Evolutionary conservation across 2,329 filamentous ascomycete genomes (phyloP).

Genomic region (Aspergillus versicolor): DNA sequence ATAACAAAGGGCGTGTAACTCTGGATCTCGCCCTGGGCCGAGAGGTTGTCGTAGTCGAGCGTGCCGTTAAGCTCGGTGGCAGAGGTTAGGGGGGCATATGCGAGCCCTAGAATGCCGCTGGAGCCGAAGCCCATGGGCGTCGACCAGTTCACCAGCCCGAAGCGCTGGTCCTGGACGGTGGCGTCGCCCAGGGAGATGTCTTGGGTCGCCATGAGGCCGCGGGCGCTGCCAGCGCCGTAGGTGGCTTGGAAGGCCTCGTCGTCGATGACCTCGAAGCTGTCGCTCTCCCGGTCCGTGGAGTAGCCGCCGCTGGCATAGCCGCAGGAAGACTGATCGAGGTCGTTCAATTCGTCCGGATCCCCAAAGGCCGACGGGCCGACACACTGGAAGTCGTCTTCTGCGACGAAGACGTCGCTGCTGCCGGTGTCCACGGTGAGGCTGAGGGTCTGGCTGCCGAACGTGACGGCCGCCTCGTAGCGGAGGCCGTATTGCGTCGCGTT

Average conservation of each 20-base stretch:
- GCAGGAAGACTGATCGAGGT: conserved; percentile 12
- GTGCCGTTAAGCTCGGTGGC: background rate
- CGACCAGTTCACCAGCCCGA: conserved; percentile 5
- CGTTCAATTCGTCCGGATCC: background rate
- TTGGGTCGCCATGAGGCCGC: conserved; percentile 23
- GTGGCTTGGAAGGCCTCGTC: conserved; percentile 22
- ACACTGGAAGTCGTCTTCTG: conserved; percentile 35
- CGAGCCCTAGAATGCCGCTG: conserved; percentile 8
- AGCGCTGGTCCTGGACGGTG: conserved; percentile 3
- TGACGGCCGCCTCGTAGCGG: conserved; percentile 9
- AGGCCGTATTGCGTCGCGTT: background rate
- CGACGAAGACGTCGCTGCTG: conserved; percentile 50
- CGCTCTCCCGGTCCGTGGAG: background rate
- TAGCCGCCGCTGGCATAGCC: conserved; percentile 21
- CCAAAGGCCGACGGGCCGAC: background rate
- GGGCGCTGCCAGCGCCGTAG: conserved; percentile 26
- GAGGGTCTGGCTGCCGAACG: conserved; percentile 31
- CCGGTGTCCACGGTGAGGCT: conserved; percentile 48
- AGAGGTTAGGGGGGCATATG: conserved; percentile 4
- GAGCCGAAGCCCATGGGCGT: background rate
- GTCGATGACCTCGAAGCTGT: conserved; percentile 18
- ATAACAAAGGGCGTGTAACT: conserved; percentile 11
- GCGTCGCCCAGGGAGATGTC: conserved; percentile 24
- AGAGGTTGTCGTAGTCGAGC: background rate
- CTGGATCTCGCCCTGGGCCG: background rate